phyloP scores from a whole-genome alignment of 2,329 filamentous ascomycete species.

The Paramyrothecium roridum region DNA sequence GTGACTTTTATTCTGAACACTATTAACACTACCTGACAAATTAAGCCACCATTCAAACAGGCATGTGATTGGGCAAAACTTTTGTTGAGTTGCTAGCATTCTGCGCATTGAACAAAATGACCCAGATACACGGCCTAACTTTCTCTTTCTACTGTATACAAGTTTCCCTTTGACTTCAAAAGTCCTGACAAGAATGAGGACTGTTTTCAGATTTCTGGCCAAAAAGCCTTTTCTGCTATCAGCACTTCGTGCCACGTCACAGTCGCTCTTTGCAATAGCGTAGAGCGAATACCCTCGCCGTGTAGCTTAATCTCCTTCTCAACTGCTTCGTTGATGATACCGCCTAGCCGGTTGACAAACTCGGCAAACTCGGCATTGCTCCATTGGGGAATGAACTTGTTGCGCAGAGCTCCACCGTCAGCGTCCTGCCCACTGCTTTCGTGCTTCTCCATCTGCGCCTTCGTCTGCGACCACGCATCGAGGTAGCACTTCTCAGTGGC shows the following conservation, averaged over 20 bases:
- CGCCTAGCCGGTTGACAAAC: constrained; percentile 55
- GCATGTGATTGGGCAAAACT: too few relatives aligned
- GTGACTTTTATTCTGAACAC: too few relatives aligned
- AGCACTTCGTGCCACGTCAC: constrained; percentile 48
- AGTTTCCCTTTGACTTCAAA: too few relatives aligned
- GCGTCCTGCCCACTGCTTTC: constrained; percentile 37
- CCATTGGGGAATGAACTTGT: constrained; percentile 68
- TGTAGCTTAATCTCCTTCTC: constrained; percentile 30
- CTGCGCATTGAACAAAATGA: too few relatives aligned
- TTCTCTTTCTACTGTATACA: too few relatives aligned
- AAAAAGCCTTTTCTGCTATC: constrained; percentile 56
- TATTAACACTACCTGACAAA: too few relatives aligned
- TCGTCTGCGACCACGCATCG: constrained; percentile 55
- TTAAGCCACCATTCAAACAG: too few relatives aligned
- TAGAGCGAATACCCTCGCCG: constrained; percentile 22
- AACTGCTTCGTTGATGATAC: constrained; percentile 53
- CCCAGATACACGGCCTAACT: too few relatives aligned
- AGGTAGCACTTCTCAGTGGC: constrained; percentile 68
- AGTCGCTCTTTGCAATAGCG: constrained; percentile 34
- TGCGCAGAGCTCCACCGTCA: constrained; percentile 62
- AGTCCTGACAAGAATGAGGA: too few relatives aligned
- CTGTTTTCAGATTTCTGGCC: constrained; percentile 41
- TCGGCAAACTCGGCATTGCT: constrained; percentile 55
- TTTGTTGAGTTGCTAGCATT: too few relatives aligned
- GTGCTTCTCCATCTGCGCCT: constrained; percentile 25